Percentiles rank a stretch among this genome's conserved stretches.
These are phyloP conservation scores for Diplodia sapinea DNA, from an alignment of 2,329 filamentous ascomycete species.

Conservation along the genomic window DNA sequence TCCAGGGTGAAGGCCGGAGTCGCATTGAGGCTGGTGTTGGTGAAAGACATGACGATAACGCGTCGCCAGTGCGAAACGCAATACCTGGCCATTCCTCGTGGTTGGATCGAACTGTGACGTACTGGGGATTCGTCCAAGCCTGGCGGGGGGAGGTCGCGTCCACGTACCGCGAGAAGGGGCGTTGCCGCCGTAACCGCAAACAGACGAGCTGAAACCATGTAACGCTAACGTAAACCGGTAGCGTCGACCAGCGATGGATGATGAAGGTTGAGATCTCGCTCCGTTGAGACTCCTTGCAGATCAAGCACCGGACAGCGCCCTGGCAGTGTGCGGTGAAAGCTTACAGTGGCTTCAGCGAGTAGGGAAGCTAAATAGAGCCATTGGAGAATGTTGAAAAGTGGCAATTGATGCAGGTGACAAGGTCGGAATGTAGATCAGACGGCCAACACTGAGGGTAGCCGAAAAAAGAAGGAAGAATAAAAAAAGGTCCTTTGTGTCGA, in stretches of 20 bases:
- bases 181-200: not conserved
- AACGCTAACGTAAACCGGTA: not conserved
- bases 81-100: too few species aligned
- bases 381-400: not conserved
- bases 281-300: not conserved
- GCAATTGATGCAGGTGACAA: not conserved
- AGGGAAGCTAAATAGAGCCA: not conserved
- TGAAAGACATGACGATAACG: not conserved
- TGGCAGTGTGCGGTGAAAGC: not conserved
- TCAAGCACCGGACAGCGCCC: not conserved
- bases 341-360: not conserved
- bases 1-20: not conserved
- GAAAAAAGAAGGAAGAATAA: not conserved
- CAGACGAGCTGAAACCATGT: not conserved
- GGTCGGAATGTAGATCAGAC: not conserved
- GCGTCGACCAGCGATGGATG: not conserved
- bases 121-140: not conserved
- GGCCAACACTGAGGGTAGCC: not conserved
- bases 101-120: not conserved
- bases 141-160: not conserved
- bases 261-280: not conserved
- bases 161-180: too few species aligned
- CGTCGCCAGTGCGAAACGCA: not conserved
- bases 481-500: not conserved
- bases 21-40: not conserved